Evolutionary conservation across 2,329 filamentous ascomycete genomes (phyloP), one percentile per base, ranked within the genome.

Genomic region (Stagonosporopsis rhizophila): DNA sequence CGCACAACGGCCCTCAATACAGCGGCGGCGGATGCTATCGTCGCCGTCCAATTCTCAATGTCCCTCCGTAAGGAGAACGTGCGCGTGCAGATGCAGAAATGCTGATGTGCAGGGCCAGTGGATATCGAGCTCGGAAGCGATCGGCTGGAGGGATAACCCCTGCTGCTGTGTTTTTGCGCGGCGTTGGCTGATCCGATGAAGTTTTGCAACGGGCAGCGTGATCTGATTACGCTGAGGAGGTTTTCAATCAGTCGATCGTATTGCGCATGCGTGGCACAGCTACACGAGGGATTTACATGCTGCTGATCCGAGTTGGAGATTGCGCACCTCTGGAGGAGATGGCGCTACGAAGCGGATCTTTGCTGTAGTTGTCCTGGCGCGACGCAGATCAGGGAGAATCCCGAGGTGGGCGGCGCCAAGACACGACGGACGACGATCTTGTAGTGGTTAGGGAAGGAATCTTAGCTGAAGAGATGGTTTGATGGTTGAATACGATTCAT

Each of bases 91-190:
- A 51, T 44, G 32, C 28, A 56, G 46, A 40, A 38, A 50, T 46
- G 52, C 22, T 46, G 53, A 51, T 42, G 53, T 46, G 46, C 53
- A 51, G 41, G 53, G 53, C 53, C 53, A 56, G 30, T 38, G 41
- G 53, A 51, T 30, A 23, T 32, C 23, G 27, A 23, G 37, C 41
- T 46, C 46, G 23, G 41, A 30, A 28, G 15, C 23, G 37, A 46
- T 38, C 53, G 14, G 9, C 46, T 23, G 53, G 20, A n/a, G 42
- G 53, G 53, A n/a, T n/a, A 44, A 51, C 19, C 53, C 53, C 53
- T 46, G 53, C 42, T n/a, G n/a, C n/a, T n/a, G n/a, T n/a, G 5
- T 28, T 12, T 2, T 8, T 32, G 37, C 25, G 11, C 19, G 41
- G 41, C 28, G 15, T 25, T 46, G 53, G 53, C 22, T 51, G 53